phyloP scores from a whole-genome alignment of 2,329 filamentous ascomycete genomes.

The Arthrobotrys musiformis region DNA sequence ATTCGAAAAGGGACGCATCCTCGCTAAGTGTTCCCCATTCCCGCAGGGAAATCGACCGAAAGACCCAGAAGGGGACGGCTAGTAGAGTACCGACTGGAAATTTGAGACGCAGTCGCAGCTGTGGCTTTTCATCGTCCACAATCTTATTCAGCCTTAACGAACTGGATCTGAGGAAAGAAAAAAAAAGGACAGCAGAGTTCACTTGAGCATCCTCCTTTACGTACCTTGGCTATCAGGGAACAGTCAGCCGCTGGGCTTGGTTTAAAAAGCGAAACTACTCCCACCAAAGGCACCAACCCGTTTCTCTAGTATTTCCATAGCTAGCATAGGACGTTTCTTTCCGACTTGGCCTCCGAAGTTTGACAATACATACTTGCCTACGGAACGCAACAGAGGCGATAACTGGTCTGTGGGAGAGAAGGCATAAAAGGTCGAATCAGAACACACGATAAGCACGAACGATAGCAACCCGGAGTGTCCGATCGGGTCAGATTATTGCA shows the following conservation, averaged over 20 bases:
- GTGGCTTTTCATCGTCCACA: constrained; percentile 41
- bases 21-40: constrained; percentile 50
- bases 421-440: constrained; percentile 4
- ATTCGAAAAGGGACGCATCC: constrained; percentile 11
- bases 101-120: constrained; percentile 28
- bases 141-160: constrained; percentile 49
- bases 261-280: constrained; percentile 53
- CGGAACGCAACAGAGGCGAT: not conserved
- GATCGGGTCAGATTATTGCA: constrained; percentile 29
- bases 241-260: constrained; percentile 50
- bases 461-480: constrained; percentile 24
- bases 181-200: constrained; percentile 23
- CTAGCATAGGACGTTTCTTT: constrained; percentile 18
- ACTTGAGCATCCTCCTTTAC: constrained; percentile 32
- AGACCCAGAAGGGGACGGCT: constrained; percentile 28
- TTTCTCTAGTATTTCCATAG: constrained; percentile 26
- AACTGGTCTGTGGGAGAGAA: not conserved
- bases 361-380: not conserved
- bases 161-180: constrained; percentile 28
- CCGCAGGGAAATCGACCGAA: constrained; percentile 22
- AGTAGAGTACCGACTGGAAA: constrained; percentile 32
- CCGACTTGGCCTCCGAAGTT: constrained; percentile 44
- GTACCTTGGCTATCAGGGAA: constrained; percentile 24
- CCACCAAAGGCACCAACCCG: constrained; percentile 37
- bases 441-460: constrained; percentile 16